These are phyloP conservation scores for Silene vulgaris DNA, from an alignment of 179 eudicot genomes.

Conservation along the genomic window DNA sequence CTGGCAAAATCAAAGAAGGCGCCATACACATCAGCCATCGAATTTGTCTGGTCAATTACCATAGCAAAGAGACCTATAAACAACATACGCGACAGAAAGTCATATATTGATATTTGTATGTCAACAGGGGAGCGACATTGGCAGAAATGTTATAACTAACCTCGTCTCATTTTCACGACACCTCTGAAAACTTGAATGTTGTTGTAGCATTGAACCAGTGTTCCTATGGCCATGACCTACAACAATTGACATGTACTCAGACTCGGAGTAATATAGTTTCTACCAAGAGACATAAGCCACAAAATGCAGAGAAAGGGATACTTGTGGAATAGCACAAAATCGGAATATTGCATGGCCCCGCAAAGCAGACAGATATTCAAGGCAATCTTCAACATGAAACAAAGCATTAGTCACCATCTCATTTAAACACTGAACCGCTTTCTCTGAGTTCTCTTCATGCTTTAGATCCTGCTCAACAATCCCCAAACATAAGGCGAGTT, in stretches of 20 bases:
- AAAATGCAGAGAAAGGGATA: slow-evolving; percentile 21
- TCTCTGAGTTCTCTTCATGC: slow-evolving; percentile 69
- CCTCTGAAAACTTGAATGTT: slow-evolving; percentile 83
- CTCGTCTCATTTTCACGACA: slow-evolving; percentile 89
- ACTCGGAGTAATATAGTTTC: neutral
- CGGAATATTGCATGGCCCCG: slow-evolving; percentile 59
- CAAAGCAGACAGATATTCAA: slow-evolving; percentile 72
- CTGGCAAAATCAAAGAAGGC: slow-evolving; percentile 73
- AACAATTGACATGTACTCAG: neutral
- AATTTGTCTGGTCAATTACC: slow-evolving; percentile 55
- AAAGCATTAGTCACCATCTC: slow-evolving; percentile 96
- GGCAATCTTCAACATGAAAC: slow-evolving; percentile 72
- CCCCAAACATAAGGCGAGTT: neutral
- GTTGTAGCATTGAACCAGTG: slow-evolving; percentile 78
- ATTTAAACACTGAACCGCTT: slow-evolving; percentile 85
- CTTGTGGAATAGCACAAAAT: slow-evolving; percentile 97
- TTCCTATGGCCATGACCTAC: slow-evolving; percentile 93
- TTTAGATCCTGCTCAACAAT: slow-evolving; percentile 64
- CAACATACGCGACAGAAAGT: neutral
- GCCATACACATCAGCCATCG: slow-evolving; percentile 81
- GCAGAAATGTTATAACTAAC: slow-evolving; percentile 34
- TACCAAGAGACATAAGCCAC: neutral
- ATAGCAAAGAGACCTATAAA: slow-evolving; percentile 73
- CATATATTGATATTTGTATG: neutral
- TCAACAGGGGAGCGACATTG: neutral